A percentile compares a stretch with the other conserved stretches of the same genome.
These are phyloP conservation scores for Coccomyxa sp. DNA, from an alignment of 139 green algal genomes.

Conservation along the genomic window DNA sequence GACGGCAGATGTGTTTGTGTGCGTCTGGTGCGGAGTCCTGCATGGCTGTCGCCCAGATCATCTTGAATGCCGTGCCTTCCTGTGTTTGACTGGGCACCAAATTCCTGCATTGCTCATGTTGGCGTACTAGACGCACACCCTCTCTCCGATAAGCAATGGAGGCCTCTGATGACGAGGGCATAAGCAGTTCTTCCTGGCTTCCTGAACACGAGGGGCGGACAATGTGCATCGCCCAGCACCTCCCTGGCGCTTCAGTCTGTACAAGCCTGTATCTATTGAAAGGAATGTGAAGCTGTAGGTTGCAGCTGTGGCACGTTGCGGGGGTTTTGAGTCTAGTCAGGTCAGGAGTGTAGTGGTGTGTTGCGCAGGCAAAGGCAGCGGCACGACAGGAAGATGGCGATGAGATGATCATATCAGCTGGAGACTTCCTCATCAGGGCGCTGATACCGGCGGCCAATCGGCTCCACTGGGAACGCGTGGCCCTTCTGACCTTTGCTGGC, in stretches of 20 bases:
- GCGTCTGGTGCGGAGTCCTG: background rate
- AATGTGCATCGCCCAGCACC: too few relatives aligned
- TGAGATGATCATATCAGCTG: conserved; percentile 46
- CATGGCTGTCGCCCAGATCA: background rate
- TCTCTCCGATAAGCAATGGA: too few relatives aligned
- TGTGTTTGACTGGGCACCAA: background rate
- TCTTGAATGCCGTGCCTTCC: background rate
- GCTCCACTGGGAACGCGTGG: background rate
- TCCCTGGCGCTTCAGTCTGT: too few relatives aligned
- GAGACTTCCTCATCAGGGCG: conserved; percentile 32
- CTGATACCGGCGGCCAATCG: conserved; percentile 6
- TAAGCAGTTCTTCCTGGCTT: too few relatives aligned
- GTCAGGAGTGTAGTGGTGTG: too few relatives aligned
- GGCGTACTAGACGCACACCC: too few relatives aligned
- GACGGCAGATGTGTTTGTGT: background rate
- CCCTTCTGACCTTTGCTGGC: background rate
- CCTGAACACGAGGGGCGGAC: too few relatives aligned
- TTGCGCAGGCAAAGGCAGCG: background rate
- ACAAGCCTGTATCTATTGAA: too few relatives aligned
- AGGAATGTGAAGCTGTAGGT: too few relatives aligned
- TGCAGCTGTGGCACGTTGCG: too few relatives aligned
- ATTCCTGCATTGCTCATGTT: background rate
- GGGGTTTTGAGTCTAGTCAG: too few relatives aligned
- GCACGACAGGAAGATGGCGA: conserved; percentile 15
- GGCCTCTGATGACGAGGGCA: too few relatives aligned